phyloP scores from a whole-genome alignment of 805 yeast genomes.

The Ogataea sp. region DNA sequence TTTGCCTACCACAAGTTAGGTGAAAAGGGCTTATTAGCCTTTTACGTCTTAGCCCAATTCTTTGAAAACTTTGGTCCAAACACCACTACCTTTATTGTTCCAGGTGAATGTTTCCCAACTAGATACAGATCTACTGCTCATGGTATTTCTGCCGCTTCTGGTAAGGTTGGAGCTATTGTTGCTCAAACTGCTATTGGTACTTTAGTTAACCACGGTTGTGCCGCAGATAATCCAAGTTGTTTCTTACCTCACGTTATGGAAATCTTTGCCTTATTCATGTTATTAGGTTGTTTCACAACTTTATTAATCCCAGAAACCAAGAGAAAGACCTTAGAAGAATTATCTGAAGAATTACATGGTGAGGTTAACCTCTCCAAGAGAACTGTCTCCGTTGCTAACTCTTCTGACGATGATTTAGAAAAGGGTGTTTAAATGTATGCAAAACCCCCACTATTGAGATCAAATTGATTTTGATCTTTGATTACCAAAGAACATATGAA shows the following conservation, averaged over 20 bases:
- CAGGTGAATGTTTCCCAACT: constrained; percentile 91
- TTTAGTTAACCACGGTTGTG: constrained; percentile 70
- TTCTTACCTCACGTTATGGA: constrained; percentile 91
- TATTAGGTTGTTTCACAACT: constrained; percentile 61
- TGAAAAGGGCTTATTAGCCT: constrained; percentile 61
- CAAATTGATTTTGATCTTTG: not conserved
- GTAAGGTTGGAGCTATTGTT: constrained; percentile 89
- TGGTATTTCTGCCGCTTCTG: constrained; percentile 88
- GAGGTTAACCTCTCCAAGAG: constrained; percentile 39
- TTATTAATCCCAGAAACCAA: constrained; percentile 82
- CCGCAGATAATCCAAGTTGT: constrained; percentile 53
- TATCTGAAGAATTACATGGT: constrained; percentile 74
- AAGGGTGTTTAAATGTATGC: constrained; percentile 1
- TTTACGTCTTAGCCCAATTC: constrained; percentile 76
- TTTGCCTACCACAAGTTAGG: constrained; percentile 70
- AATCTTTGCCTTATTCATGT: constrained; percentile 88
- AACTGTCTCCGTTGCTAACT: not conserved
- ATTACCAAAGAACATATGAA: not conserved
- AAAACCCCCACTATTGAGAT: not conserved
- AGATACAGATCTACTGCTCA: constrained; percentile 94
- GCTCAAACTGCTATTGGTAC: constrained; percentile 88
- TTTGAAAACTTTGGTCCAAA: constrained; percentile 93
- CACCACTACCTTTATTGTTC: constrained; percentile 83
- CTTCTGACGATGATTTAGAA: constrained; percentile 1
- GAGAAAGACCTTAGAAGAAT: constrained; percentile 83